These are phyloP conservation scores for Jatropha multifida DNA, from an alignment of 441 rosid species.

Conservation along the genomic window DNA sequence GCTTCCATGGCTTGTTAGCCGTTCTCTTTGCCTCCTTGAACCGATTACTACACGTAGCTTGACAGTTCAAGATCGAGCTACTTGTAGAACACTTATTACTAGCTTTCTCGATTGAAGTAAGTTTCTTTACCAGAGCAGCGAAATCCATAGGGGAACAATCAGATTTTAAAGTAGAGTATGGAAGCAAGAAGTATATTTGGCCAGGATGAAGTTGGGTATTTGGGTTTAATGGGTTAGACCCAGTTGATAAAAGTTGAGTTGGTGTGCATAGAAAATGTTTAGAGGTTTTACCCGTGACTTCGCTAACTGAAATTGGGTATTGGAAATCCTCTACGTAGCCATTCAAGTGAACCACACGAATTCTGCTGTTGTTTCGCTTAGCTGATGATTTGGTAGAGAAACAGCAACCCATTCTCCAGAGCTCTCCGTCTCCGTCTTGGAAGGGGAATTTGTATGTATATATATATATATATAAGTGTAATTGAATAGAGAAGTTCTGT, in stretches of 20 bases:
- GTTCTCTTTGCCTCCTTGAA: neutral
- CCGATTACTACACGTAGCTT: neutral
- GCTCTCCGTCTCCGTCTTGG: too few species aligned
- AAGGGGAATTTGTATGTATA: neutral
- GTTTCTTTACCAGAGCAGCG: constrained; percentile 26
- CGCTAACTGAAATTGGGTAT: constrained; percentile 30
- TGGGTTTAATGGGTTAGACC: constrained; percentile 28
- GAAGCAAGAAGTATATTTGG: constrained; percentile 37
- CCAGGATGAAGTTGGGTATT: constrained; percentile 31
- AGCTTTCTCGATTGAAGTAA: constrained; percentile 26
- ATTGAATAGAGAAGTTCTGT: too few species aligned
- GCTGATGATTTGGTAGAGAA: constrained; percentile 30
- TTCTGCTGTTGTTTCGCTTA: constrained; percentile 3
- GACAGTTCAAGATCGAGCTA: constrained; percentile 5
- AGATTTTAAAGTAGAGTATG: constrained; percentile 22
- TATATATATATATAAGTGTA: neutral
- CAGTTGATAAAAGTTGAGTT: constrained; percentile 33
- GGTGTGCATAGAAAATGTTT: constrained; percentile 34
- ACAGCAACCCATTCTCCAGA: constrained; percentile 34
- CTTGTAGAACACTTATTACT: constrained; percentile 9
- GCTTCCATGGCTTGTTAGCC: constrained; percentile 36
- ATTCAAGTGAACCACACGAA: constrained; percentile 44
- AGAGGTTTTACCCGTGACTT: constrained; percentile 24
- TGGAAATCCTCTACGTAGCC: constrained; percentile 40
- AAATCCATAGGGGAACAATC: constrained; percentile 31